Evolutionary conservation across 2,329 filamentous ascomycete species (phyloP).

Genomic region (Epichloe elymi): DNA sequence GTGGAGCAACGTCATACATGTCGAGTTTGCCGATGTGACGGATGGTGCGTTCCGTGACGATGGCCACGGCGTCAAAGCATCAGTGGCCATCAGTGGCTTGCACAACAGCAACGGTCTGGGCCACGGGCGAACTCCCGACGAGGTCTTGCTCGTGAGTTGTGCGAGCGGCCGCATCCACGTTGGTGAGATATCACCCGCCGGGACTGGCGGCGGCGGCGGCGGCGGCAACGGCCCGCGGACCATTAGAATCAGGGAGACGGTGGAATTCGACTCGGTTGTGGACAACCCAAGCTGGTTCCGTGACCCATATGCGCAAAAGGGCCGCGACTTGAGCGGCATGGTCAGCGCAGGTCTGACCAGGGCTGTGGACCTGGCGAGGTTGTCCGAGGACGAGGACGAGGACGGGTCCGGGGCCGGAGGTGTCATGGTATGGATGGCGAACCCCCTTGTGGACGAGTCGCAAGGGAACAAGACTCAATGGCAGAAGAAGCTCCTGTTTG

Average conservation of each 20-base stretch:
- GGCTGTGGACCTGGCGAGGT: constrained; percentile 22
- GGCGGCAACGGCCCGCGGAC: constrained; percentile 5
- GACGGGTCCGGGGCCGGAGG: constrained; percentile 26
- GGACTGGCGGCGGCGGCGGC: constrained; percentile 4
- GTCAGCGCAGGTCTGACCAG: constrained; percentile 34
- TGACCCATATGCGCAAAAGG: constrained; percentile 34
- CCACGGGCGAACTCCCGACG: constrained; percentile 27
- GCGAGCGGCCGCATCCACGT: constrained; percentile 34
- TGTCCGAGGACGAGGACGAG: constrained; percentile 16
- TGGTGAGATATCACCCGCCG: constrained; percentile 13
- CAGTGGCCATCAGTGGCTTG: constrained; percentile 29
- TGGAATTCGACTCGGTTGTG: constrained; percentile 30
- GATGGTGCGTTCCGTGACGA: constrained; percentile 12
- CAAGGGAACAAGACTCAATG: constrained; percentile 14
- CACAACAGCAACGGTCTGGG: constrained; percentile 45
- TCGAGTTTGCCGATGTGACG: constrained; percentile 21
- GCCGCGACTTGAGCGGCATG: constrained; percentile 38
- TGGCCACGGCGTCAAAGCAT: constrained; percentile 24
- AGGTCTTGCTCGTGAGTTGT: constrained; percentile 31
- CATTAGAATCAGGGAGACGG: constrained; percentile 23
- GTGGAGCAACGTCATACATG: constrained; percentile 37
- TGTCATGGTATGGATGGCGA: constrained; percentile 32
- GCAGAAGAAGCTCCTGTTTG: constrained; percentile 37
- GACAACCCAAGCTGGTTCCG: constrained; percentile 48
- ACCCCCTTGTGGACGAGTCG: background rate